Conservation (phyloP, 345 rosid genomes). For the Sapria himalayana region DNA sequence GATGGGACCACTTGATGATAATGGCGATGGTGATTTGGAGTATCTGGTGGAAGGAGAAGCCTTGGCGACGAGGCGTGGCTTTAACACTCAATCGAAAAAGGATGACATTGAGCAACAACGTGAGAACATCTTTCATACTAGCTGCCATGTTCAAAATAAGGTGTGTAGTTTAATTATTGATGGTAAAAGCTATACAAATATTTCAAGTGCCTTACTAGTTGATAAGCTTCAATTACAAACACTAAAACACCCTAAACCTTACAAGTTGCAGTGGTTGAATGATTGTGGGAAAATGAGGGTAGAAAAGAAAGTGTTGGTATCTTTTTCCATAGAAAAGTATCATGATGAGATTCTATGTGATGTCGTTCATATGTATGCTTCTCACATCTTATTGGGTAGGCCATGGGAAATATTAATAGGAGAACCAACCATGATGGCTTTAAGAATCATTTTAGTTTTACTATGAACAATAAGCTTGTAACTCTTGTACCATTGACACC, state of each 20-base stretch:
- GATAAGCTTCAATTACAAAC: background rate
- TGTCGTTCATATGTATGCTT: background rate
- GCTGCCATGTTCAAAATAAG: background rate
- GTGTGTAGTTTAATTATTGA: conserved; percentile 2
- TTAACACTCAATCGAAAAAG: too few species aligned
- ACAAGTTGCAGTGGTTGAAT: background rate
- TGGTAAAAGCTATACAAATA: background rate
- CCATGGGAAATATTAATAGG: too few species aligned
- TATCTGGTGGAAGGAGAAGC: too few species aligned
- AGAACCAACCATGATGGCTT: too few species aligned
- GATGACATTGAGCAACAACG: too few species aligned
- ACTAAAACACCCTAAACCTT: background rate
- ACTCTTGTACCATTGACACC: too few species aligned
- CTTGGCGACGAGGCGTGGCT: too few species aligned
- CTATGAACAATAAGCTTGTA: too few species aligned
- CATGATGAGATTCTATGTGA: conserved; percentile 1
- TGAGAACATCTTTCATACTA: background rate
- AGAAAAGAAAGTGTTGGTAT: background rate
- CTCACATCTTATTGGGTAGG: background rate
- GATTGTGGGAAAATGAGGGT: background rate
- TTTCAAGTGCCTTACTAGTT: background rate
- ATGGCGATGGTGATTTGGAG: too few species aligned
- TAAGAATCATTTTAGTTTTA: too few species aligned
- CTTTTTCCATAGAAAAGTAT: conserved; percentile 2
- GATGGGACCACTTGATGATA: too few species aligned